Evolutionary conservation across 1,284 basidiomycete genomes (phyloP).

Genomic region (Irpex sp.): DNA sequence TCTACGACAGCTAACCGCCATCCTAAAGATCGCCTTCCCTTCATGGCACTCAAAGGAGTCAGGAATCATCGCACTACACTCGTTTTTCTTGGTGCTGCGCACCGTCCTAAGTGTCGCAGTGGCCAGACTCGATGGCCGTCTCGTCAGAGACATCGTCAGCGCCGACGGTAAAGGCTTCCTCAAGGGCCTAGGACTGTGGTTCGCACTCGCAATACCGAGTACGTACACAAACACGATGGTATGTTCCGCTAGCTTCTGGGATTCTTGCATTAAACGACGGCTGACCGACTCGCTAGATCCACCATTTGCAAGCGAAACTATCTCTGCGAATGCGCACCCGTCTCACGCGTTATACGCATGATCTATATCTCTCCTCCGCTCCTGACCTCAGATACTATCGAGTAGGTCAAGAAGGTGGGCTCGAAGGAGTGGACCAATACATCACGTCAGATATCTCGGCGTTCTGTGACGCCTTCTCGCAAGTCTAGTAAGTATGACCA

Average conservation of each 20-base stretch:
- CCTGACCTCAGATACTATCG: slow-evolving; percentile 74
- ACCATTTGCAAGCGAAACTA: slow-evolving; percentile 89
- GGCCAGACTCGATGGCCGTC: slow-evolving; percentile 85
- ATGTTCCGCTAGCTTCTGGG: slow-evolving; percentile 9
- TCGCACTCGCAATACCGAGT: slow-evolving; percentile 81
- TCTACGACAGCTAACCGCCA: slow-evolving; percentile 74
- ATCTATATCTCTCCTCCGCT: slow-evolving; percentile 80
- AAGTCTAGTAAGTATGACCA: slow-evolving; percentile 73
- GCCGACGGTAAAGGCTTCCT: slow-evolving; percentile 86
- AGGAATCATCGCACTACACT: slow-evolving; percentile 76
- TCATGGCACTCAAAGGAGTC: slow-evolving; percentile 74
- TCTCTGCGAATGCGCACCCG: slow-evolving; percentile 83
- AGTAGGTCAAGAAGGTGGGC: slow-evolving; percentile 47
- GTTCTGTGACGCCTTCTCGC: slow-evolving; percentile 87
- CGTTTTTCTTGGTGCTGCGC: slow-evolving; percentile 83
- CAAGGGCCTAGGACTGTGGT: slow-evolving; percentile 86
- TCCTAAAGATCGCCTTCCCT: slow-evolving; percentile 77
- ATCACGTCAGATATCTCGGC: slow-evolving; percentile 89
- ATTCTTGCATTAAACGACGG: not conserved
- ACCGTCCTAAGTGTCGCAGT: slow-evolving; percentile 88
- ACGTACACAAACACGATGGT: slow-evolving; percentile 97
- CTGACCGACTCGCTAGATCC: slow-evolving; percentile 51
- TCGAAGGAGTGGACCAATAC: slow-evolving; percentile 86
- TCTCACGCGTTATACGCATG: slow-evolving; percentile 89
- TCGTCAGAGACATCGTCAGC: slow-evolving; percentile 79